A percentile compares a stretch with the other conserved stretches of the same genome.
phyloP scores from a whole-genome alignment of 495 filamentous ascomycete species.

The Aspergillus leporis region DNA sequence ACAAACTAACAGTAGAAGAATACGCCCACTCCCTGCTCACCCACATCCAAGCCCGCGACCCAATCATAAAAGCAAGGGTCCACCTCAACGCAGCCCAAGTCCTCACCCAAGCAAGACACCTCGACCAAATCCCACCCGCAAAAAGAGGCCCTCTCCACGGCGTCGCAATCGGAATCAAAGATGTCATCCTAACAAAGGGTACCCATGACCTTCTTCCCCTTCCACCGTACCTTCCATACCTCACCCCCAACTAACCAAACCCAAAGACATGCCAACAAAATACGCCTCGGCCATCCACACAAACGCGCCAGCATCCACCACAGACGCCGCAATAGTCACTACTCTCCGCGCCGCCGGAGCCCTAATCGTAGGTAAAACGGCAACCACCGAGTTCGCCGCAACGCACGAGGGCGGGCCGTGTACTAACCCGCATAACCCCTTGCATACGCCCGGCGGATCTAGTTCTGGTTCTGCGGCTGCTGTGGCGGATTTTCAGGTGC shows the following conservation, averaged over 20 bases:
- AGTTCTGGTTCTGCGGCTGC: slow-evolving; percentile 19
- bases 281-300: slow-evolving; percentile 17
- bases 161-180: slow-evolving; percentile 55
- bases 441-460: slow-evolving; percentile 17
- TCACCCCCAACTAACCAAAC: neutral
- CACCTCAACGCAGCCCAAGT: slow-evolving; percentile 49
- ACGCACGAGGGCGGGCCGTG: slow-evolving; percentile 4
- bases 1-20: slow-evolving; percentile 44
- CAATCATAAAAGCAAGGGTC: slow-evolving; percentile 53
- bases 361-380: slow-evolving; percentile 21
- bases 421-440: slow-evolving; percentile 10
- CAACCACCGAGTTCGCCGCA: slow-evolving; percentile 18
- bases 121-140: slow-evolving; percentile 47
- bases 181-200: slow-evolving; percentile 55
- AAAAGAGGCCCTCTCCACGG: slow-evolving; percentile 55
- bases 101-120: slow-evolving; percentile 48
- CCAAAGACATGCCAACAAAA: slow-evolving; percentile 20
- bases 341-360: slow-evolving; percentile 16
- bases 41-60: slow-evolving; percentile 49
- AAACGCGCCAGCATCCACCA: slow-evolving; percentile 1
- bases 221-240: neutral
- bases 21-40: slow-evolving; percentile 54
- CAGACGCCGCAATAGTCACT: slow-evolving; percentile 13
- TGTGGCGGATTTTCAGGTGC: slow-evolving; percentile 19
- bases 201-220: too few relatives aligned